Base-by-base conservation (phyloP, 371 early-diverging fungal genomes). In the Lichtheimia hyalospora region DNA sequence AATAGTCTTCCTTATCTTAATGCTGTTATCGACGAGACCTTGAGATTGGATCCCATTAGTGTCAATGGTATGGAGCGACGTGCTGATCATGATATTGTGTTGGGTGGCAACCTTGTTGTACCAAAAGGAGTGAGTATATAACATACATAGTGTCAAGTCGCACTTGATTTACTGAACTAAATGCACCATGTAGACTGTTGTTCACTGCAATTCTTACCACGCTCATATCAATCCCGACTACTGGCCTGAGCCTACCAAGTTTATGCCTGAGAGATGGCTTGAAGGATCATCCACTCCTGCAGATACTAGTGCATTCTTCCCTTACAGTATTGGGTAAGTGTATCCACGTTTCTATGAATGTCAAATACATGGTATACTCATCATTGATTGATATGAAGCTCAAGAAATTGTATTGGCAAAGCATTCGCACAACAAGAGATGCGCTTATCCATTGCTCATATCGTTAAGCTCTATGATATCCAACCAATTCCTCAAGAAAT, bases 381-480 rank as follows among this genome's bases (percentile, higher is more conserved):
- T 34, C 10, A 8, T 3, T 34, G 34, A 34, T 8, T 23, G 15
- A 16, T 62, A 34, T 34, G 6, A 6, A 70, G 74, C 6, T 66
- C 78, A 16, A 61, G 82, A 25, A 77, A 77, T 57, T 82, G 82
- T 53, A 74, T 79, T 49, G 82, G 82, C 34, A 79, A 74, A 49
- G 72, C 68, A 60, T 79, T 82, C 66, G 78, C 76, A n/a, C 49
- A 64, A 50, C 73, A 73, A 64, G 82, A 82, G 58, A 75, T 79
- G 75, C 75, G 78, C n/a, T 48, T 82, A 3, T 46, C 67, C 18
- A 44, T 82, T 39, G 61, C 75, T 1, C 61, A 66, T 28, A 53
- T 81, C 2, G 54, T 81, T 16, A 73, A 71, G 28, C 27, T 48
- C 7, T 76, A 62, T 56, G 67, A 67, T 7, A 49, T 76, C 18